These are phyloP conservation scores for Candida xyloterini DNA, from an alignment of 805 yeast species.

Conservation along the genomic window DNA sequence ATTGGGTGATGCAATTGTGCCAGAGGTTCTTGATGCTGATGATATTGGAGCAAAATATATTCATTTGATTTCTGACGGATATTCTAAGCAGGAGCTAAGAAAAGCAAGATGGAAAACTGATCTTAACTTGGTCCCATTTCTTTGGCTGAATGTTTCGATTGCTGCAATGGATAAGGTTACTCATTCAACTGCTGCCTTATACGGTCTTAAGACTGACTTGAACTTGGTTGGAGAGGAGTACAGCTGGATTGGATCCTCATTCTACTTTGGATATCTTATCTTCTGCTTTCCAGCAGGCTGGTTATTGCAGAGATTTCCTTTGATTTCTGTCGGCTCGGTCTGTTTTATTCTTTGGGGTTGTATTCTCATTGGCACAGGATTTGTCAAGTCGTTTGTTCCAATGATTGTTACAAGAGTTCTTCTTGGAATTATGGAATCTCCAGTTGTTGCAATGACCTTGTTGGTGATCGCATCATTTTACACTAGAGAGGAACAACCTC, in stretches of 20 bases:
- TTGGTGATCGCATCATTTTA: slow-evolving; percentile 56
- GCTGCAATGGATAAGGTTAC: slow-evolving; percentile 60
- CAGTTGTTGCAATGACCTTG: slow-evolving; percentile 54
- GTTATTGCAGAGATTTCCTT: slow-evolving; percentile 35
- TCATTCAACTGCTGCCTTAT: slow-evolving; percentile 37
- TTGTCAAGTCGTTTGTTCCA: slow-evolving; percentile 38
- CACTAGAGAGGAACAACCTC: slow-evolving; percentile 45
- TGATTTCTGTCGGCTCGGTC: slow-evolving; percentile 32
- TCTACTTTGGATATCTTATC: slow-evolving; percentile 35
- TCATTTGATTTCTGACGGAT: slow-evolving; percentile 19
- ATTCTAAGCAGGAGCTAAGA: slow-evolving; percentile 20
- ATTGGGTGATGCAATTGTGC: background rate
- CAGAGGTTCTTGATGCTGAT: slow-evolving; percentile 5
- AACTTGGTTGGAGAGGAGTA: slow-evolving; percentile 35
- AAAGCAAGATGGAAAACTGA: slow-evolving; percentile 44
- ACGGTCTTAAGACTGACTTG: slow-evolving; percentile 38
- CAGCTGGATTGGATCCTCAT: slow-evolving; percentile 34
- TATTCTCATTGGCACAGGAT: slow-evolving; percentile 44
- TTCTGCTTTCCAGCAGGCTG: slow-evolving; percentile 39
- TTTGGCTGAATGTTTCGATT: slow-evolving; percentile 46
- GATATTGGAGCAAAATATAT: slow-evolving; percentile 23
- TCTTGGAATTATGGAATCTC: slow-evolving; percentile 51
- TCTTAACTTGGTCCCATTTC: slow-evolving; percentile 45
- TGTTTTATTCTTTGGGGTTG: slow-evolving; percentile 37
- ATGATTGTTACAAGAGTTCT: slow-evolving; percentile 45